Base-by-base conservation (phyloP, 2,329 filamentous ascomycete genomes). In the Pezicula carpinea region DNA sequence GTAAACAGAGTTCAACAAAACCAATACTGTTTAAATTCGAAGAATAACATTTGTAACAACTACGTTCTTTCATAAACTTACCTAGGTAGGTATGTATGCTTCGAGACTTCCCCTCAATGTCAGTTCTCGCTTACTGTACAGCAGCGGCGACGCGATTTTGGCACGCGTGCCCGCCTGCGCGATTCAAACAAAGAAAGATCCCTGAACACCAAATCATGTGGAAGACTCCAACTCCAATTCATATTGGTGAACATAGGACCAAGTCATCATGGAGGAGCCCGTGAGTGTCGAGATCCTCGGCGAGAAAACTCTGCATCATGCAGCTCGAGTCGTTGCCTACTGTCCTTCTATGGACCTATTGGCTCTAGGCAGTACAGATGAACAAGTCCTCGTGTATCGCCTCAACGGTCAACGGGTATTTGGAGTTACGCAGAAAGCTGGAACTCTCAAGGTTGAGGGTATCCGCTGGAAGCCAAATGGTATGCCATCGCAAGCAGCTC, bases 301-400 rank as follows among this genome's bases (percentile, higher is more conserved):
- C 66, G 75, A 83, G 61, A 81, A 79, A 55, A 70, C 71, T 54
- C 74, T 85, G 51, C 72, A 77, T 43, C 68, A 74, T 39, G 73
- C 74, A 19, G 73, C 73, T 31, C 70, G 74, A 39, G 76, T 85
- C 43, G 73, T 92, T 29, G 76, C 83, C 21, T 89, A 87, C 66
- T 95, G 89, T 66, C 89, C 91, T 14, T 85, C 83, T 7, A 87
- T 95, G 71, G 89, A 96, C 67, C 75, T 97, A 39, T 75, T 86
- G n/a, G 83, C 85, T 5, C 75, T 90, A 11, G 86, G 87, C 11
- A 79, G 76, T n/a, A 74, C 76, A 14, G 79, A 82, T 50, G 81
- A 81, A 41, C 81, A 82, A 42, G 71, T 96, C 15, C 76, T 85
- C 55, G 82, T 96, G 36, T 91, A 86, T 66, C 79, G 92, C 41